Evolutionary conservation across 106 monocot genomes (phyloP).

Genomic region (Dactylorhiza incarnata): DNA sequence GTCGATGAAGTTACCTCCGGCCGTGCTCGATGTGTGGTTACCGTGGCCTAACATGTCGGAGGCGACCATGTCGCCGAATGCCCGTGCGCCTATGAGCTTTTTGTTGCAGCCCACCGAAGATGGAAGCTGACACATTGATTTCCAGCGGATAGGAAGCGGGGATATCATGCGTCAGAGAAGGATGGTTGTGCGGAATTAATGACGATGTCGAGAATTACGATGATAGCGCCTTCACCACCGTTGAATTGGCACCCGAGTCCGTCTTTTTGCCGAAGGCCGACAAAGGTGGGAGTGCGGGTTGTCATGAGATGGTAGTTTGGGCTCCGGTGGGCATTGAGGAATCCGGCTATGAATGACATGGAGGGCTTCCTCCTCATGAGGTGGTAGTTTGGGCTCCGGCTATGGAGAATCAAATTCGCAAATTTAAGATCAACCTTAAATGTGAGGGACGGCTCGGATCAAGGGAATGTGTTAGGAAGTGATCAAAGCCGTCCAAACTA

Average conservation of each 20-base stretch:
- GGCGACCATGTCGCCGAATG: not conserved
- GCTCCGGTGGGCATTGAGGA: no score
- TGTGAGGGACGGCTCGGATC: no score
- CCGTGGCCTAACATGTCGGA: conserved; percentile 24
- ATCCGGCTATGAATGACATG: not conserved
- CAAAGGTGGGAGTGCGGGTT: conserved; percentile 16
- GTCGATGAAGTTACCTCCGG: conserved; percentile 28
- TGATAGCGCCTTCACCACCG: conserved; percentile 12
- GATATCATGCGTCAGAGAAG: conserved; percentile 1
- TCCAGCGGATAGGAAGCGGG: conserved; percentile 31
- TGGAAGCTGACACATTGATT: conserved; percentile 6
- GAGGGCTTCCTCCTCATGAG: no score
- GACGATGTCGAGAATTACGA: conserved; percentile 11
- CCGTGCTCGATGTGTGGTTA: conserved; percentile 46
- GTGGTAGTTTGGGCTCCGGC: no score
- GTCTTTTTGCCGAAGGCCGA: conserved; percentile 5
- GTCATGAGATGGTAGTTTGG: no score
- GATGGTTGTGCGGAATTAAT: no score
- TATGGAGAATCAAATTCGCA: no score
- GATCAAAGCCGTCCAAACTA: no score
- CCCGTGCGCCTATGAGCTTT: not conserved
- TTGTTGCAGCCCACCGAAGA: conserved; percentile 24
- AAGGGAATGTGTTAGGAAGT: no score
- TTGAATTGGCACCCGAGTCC: not conserved
- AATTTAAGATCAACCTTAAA: no score